Evolutionary conservation across 1,284 basidiomycete genomes (phyloP).

Genomic region (Trametes polyzona): DNA sequence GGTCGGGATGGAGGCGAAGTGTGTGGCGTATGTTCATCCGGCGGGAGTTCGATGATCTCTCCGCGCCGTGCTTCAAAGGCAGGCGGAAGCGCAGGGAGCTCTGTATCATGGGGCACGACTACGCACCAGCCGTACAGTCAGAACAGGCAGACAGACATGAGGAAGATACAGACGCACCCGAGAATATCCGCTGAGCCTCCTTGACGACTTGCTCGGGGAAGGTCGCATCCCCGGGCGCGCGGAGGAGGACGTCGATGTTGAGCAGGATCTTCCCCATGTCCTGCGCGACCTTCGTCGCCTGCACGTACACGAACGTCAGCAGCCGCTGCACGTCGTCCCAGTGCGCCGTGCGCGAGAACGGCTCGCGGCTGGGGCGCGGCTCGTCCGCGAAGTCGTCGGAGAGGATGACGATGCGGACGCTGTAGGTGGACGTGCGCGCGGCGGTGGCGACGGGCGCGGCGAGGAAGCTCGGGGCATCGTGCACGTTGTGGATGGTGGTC

Average conservation of each 20-base stretch:
- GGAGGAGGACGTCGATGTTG: conserved; percentile 70
- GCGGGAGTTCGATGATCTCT: conserved; percentile 22
- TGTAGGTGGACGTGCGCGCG: conserved; percentile 45
- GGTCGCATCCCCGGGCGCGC: conserved; percentile 46
- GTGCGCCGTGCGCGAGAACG: conserved; percentile 52
- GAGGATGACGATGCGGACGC: conserved; percentile 66
- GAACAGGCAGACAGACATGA: not conserved
- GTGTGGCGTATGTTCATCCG: conserved; percentile 22
- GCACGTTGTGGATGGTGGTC: conserved; percentile 51
- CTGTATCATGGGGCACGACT: conserved; percentile 22
- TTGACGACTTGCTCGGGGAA: conserved; percentile 41
- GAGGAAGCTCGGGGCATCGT: conserved; percentile 55
- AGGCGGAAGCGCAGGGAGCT: conserved; percentile 12
- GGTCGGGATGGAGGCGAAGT: conserved; percentile 5
- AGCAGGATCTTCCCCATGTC: conserved; percentile 67
- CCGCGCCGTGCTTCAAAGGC: conserved; percentile 9
- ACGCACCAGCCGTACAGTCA: not conserved
- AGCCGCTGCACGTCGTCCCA: conserved; percentile 69
- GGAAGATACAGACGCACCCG: conserved; percentile 25
- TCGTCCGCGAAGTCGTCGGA: conserved; percentile 35
- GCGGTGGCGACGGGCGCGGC: conserved; percentile 55
- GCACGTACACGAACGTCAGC: conserved; percentile 75
- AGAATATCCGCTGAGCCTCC: conserved; percentile 32
- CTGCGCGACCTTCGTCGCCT: conserved; percentile 72
- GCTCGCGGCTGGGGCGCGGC: conserved; percentile 29